phyloP scores from a whole-genome alignment of 768 basidiomycete species.

The Psilocybe azurescens region DNA sequence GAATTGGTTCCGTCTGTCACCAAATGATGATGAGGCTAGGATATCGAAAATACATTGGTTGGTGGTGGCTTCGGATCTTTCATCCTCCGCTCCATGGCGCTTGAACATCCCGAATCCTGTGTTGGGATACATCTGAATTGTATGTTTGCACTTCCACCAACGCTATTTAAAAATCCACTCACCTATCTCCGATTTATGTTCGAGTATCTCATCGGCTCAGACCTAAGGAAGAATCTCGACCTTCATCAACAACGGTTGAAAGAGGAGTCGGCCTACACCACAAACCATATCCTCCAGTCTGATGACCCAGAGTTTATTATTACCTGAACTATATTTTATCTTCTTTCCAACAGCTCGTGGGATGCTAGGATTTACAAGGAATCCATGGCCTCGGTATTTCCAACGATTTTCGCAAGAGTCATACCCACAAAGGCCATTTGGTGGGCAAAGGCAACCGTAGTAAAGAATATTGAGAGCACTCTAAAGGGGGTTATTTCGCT shows the following conservation, averaged over 20 bases:
- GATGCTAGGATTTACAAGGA: constrained; percentile 41
- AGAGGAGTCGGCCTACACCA: constrained; percentile 43
- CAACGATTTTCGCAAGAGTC: constrained; percentile 23
- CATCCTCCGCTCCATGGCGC: constrained; percentile 32
- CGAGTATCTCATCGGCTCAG: constrained; percentile 17
- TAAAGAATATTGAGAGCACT: constrained; percentile 45
- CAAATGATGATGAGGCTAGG: constrained; percentile 37
- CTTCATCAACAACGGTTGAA: constrained; percentile 32
- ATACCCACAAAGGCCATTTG: constrained; percentile 32
- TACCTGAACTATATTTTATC: constrained; percentile 45
- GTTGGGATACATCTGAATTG: constrained; percentile 36
- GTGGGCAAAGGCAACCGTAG: constrained; percentile 44
- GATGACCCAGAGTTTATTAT: constrained; percentile 45
- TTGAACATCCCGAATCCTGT: constrained; percentile 28
- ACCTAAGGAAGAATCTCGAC: constrained; percentile 35
- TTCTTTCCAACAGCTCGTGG: constrained; percentile 37
- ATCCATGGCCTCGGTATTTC: constrained; percentile 16
- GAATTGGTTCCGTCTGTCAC: constrained; percentile 34
- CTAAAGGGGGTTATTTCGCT: constrained; percentile 52
- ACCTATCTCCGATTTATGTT: constrained; percentile 15
- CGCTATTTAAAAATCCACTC: constrained; percentile 27
- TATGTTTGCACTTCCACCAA: constrained; percentile 28
- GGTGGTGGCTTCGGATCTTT: constrained; percentile 40
- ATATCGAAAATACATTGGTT: constrained; percentile 34
- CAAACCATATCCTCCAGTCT: constrained; percentile 52